Conservation (phyloP, 2,329 filamentous ascomycete species). For the Alternaria atra region DNA sequence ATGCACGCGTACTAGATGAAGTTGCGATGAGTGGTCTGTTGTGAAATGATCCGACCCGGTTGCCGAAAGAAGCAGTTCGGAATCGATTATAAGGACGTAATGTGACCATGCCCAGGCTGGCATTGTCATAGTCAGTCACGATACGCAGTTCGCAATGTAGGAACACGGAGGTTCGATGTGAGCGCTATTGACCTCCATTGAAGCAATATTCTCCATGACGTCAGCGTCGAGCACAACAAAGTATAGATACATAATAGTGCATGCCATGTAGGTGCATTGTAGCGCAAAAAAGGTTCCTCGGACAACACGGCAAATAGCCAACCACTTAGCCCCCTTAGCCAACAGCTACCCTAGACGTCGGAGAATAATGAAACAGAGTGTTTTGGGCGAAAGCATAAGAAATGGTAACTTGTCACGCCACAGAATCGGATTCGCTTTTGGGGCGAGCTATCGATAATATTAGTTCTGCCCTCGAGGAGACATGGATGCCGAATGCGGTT, state of each 20-base stretch:
- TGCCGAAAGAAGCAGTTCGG: neutral
- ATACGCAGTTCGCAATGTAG: neutral
- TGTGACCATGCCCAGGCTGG: neutral
- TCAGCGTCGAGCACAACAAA: neutral
- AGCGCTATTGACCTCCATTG: neutral
- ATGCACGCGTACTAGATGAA: neutral
- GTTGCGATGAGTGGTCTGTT: neutral
- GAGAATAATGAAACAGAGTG: conserved; percentile 18
- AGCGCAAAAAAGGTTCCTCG: neutral
- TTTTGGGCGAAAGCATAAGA: neutral
- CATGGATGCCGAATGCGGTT: neutral
- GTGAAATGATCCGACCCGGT: neutral
- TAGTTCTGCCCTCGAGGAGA: neutral
- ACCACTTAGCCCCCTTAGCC: neutral
- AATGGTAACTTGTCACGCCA: neutral
- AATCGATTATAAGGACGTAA: neutral
- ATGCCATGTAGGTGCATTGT: neutral
- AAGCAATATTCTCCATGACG: neutral
- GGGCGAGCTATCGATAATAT: neutral
- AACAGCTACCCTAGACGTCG: conserved; percentile 12
- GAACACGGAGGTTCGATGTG: neutral
- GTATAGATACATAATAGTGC: neutral
- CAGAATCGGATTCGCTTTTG: neutral
- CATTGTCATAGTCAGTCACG: neutral
- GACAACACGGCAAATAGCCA: neutral